These are phyloP conservation scores for Lathyrus tuberosus DNA, from an alignment of 306 rosid genomes.

Conservation along the genomic window DNA sequence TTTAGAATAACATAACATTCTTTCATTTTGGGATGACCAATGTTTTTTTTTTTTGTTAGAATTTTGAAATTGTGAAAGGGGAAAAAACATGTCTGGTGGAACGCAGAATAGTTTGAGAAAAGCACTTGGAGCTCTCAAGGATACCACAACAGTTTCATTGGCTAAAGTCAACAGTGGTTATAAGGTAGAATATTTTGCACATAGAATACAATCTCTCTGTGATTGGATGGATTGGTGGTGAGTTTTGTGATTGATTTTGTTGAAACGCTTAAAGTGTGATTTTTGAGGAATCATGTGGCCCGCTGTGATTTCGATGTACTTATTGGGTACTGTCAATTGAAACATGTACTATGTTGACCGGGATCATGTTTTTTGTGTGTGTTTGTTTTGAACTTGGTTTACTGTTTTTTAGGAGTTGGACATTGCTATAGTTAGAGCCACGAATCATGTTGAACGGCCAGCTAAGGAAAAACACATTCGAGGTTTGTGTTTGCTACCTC, in stretches of 20 bases:
- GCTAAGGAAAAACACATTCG: constrained; percentile 88
- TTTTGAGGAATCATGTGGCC: too few relatives aligned
- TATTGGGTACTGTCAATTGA: too few relatives aligned
- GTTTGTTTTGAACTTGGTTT: constrained; percentile 32
- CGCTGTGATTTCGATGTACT: too few relatives aligned
- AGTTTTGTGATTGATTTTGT: too few relatives aligned
- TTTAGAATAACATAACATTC: background rate
- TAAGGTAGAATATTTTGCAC: constrained; percentile 57
- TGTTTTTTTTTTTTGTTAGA: constrained; percentile 41
- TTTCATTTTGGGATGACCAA: constrained; percentile 34
- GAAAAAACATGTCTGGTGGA: constrained; percentile 74
- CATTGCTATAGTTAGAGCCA: constrained; percentile 90
- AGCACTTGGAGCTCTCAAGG: constrained; percentile 97
- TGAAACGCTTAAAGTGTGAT: too few relatives aligned
- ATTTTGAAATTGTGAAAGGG: constrained; percentile 51
- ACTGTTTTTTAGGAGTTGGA: constrained; percentile 79
- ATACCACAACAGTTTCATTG: constrained; percentile 93
- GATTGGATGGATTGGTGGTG: background rate
- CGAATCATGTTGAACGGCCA: constrained; percentile 94
- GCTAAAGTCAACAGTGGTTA: constrained; percentile 99
- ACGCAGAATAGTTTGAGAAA: constrained; percentile 87
- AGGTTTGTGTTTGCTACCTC: constrained; percentile 54
- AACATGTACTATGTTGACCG: constrained; percentile 19
- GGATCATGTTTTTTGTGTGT: constrained; percentile 18
- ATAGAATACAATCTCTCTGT: too few relatives aligned